These are phyloP conservation scores for Phoma sp. DNA, from an alignment of 2,329 filamentous ascomycete species.

Conservation along the genomic window DNA sequence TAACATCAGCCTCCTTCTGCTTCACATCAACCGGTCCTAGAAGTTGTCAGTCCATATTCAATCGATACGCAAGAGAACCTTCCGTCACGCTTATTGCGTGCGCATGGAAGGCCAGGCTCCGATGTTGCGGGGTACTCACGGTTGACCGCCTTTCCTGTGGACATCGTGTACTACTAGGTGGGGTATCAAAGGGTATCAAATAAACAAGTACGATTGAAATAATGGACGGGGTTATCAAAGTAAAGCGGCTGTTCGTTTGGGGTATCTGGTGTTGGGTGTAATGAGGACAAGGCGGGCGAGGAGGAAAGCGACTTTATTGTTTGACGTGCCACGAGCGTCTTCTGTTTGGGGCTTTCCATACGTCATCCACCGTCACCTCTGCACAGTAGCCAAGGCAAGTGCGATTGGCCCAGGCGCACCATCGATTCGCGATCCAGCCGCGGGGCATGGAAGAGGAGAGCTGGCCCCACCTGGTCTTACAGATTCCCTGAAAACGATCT, in stretches of 20 bases:
- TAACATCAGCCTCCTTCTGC: slow-evolving; percentile 82
- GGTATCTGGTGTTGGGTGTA: slow-evolving; percentile 16
- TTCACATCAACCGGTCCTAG: slow-evolving; percentile 68
- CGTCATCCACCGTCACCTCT: slow-evolving; percentile 18
- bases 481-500: slow-evolving; percentile 3
- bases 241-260: slow-evolving; percentile 10
- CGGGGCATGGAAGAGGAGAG: slow-evolving; percentile 14
- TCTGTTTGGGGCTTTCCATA: slow-evolving; percentile 13
- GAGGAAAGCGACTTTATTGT: slow-evolving; percentile 19
- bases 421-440: slow-evolving; percentile 15
- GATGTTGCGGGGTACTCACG: slow-evolving; percentile 22
- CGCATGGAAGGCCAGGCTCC: not conserved
- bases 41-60: slow-evolving; percentile 57
- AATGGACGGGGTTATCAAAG: slow-evolving; percentile 20
- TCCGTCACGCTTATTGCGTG: not conserved
- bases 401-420: slow-evolving; percentile 14
- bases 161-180: slow-evolving; percentile 28
- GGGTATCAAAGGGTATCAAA: slow-evolving; percentile 43
- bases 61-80: not conserved
- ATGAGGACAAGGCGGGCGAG: slow-evolving; percentile 9
- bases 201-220: slow-evolving; percentile 32
- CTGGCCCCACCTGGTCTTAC: slow-evolving; percentile 13
- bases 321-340: slow-evolving; percentile 17
- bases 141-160: slow-evolving; percentile 34
- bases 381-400: slow-evolving; percentile 15